These are phyloP conservation scores for Pestalotiopsis sp. DNA, from an alignment of 2,329 filamentous ascomycete species.

Conservation along the genomic window DNA sequence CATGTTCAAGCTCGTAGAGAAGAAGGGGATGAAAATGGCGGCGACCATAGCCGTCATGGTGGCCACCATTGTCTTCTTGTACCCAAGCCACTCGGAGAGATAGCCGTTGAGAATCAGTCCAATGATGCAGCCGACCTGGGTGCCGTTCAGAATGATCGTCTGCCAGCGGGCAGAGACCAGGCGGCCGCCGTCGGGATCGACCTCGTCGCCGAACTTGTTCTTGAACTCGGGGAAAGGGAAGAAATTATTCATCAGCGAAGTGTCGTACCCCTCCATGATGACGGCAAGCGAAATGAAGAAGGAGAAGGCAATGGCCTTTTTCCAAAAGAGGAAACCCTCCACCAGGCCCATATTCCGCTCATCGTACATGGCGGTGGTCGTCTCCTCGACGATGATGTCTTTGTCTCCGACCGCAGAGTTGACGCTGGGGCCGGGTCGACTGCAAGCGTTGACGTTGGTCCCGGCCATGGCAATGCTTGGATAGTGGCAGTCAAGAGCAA, in stretches of 20 bases:
- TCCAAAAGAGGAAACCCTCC: conserved; percentile 15
- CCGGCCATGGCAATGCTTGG: conserved; percentile 3
- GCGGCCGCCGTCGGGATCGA: conserved; percentile 13
- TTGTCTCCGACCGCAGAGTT: neutral
- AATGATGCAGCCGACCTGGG: conserved; percentile 17
- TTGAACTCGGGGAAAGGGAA: conserved; percentile 17
- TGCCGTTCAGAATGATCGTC: conserved; percentile 17
- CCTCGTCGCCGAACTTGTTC: conserved; percentile 18
- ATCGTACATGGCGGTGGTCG: conserved; percentile 15
- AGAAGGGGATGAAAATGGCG: conserved; percentile 19
- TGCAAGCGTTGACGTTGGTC: neutral
- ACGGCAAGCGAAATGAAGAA: conserved; percentile 17
- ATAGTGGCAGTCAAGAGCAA: neutral
- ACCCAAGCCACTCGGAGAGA: conserved; percentile 17
- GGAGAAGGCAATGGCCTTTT: conserved; percentile 15
- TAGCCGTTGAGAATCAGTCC: conserved; percentile 17
- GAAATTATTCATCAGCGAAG: conserved; percentile 18
- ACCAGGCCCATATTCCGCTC: conserved; percentile 14
- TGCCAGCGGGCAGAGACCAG: conserved; percentile 17
- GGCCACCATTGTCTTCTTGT: conserved; percentile 17
- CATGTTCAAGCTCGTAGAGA: conserved; percentile 16
- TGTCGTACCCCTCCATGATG: conserved; percentile 18
- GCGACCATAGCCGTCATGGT: conserved; percentile 13
- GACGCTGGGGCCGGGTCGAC: conserved; percentile 9
- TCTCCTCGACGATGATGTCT: conserved; percentile 5